phyloP scores from a whole-genome alignment of 2,329 filamentous ascomycete species.

The Escovopsis sp. region DNA sequence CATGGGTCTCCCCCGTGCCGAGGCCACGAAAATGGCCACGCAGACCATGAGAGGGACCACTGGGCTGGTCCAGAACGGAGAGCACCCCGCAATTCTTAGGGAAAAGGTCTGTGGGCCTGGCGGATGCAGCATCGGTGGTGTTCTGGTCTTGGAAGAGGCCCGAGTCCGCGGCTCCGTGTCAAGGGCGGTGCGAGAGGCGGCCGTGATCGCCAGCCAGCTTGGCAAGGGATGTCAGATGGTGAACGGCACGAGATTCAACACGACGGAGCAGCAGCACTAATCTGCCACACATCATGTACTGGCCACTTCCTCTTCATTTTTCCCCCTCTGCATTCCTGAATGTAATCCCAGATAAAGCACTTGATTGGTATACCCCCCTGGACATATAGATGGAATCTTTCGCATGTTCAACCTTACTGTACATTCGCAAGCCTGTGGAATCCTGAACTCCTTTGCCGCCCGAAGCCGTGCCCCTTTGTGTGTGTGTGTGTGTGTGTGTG shows the following conservation, averaged over 20 bases:
- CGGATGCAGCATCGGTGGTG: conserved; percentile 62
- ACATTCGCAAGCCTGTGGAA: not conserved
- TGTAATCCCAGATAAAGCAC: conserved; percentile 1
- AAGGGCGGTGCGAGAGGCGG: conserved; percentile 55
- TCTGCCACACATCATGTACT: no score
- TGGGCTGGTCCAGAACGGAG: conserved; percentile 51
- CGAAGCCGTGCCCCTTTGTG: not conserved
- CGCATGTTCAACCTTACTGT: not conserved
- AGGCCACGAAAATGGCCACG: conserved; percentile 63
- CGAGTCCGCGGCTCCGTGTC: conserved; percentile 51
- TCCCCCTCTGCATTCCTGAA: conserved; percentile 1
- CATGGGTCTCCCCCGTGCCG: conserved; percentile 58
- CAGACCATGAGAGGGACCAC: conserved; percentile 66
- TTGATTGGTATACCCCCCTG: conserved; percentile 2
- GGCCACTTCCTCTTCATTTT: not conserved
- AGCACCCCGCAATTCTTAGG: conserved; percentile 59
- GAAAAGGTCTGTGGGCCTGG: conserved; percentile 68
- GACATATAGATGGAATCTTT: conserved; percentile 6
- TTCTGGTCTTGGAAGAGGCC: conserved; percentile 61
- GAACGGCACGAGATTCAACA: conserved; percentile 19
- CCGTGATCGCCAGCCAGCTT: conserved; percentile 52
- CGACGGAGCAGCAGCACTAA: conserved; percentile 2
- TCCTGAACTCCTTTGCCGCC: not conserved
- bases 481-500: not conserved
- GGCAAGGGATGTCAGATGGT: conserved; percentile 24